Conservation (phyloP, 495 filamentous ascomycete genomes). For the Lindgomyces ingoldianus region DNA sequence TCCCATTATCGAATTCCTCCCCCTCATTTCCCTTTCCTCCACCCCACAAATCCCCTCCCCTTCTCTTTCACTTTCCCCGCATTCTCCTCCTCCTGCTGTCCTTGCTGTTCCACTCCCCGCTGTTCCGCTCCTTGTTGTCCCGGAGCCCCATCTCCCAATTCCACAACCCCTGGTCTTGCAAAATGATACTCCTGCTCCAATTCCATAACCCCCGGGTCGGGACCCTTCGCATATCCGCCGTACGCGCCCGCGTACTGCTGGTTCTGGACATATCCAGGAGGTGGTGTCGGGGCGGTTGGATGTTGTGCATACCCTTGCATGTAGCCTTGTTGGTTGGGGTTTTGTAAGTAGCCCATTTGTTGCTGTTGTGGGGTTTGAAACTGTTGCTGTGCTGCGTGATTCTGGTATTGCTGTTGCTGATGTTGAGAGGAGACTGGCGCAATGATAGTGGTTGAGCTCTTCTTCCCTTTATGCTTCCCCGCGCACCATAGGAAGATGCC, state of each 20-base stretch:
- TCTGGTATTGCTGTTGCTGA: conserved; percentile 2
- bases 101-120: not conserved
- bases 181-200: conserved; percentile 31
- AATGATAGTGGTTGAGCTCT: conserved; percentile 15
- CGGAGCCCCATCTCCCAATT: conserved; percentile 21
- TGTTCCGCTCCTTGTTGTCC: too few relatives aligned
- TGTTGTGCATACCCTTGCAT: conserved; percentile 13
- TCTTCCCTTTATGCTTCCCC: conserved; percentile 18
- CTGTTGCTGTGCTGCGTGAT: not conserved
- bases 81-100: not conserved
- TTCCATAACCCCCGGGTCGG: conserved; percentile 14
- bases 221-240: conserved; percentile 13
- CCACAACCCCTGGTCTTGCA: conserved; percentile 23
- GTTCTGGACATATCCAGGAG: conserved; percentile 1
- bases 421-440: not conserved
- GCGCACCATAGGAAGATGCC: conserved; percentile 20
- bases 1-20: not conserved
- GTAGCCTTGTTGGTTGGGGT: conserved; percentile 3
- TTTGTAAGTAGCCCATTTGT: not conserved
- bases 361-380: conserved; percentile 12
- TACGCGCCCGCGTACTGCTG: not conserved
- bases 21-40: not conserved
- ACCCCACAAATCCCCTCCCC: not conserved
- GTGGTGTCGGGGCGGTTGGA: not conserved
- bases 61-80: not conserved